Evolutionary conservation across 345 rosid genomes (phyloP), one percentile per base, ranked within the genome.

Genomic region (Rubroshorea leprosula): DNA sequence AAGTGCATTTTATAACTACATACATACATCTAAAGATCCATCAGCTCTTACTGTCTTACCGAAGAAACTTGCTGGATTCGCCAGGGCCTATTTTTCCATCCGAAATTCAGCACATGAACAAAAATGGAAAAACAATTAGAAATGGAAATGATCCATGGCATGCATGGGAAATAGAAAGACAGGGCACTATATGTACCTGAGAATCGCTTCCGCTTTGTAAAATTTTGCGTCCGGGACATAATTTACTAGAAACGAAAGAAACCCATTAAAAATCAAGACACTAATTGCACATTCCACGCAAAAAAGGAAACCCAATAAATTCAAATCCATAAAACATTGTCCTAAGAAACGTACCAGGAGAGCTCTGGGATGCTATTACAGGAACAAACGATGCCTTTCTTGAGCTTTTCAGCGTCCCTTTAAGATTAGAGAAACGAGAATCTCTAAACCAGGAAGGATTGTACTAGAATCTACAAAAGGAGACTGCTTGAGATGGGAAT

Each of bases 151-250:
- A n/a, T 55, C 19, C 13, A 44, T 44, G 10, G 31, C 20, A 16
- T n/a, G 25, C 20, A 51, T 49, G 0, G 51, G 9, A 25, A 27
- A 27, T 35, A 13, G 7, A 35, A 0, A 0, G 18, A 1, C 6
- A 15, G 8, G 41, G 7, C 29, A 35, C 2, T 10, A 67, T 24
- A 48, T n/a, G 19, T 17, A 84, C 94, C 96, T 87, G 63, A 90
- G 45, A 74, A 90, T 80, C 25, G 96, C 97, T 74, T 90, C 97
- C 49, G 87, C 87, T 62, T 83, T 87, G 76, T 90, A 90, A 66
- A 90, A 90, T 35, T 83, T 67, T 2, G 93, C 75, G 66, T 85
- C 96, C 13, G 93, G 93, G 17, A 79, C 23, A 38, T 80, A 85
- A 51, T 76, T 90, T 78, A 50, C 55, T 4, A 31, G 38, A 9